Percentiles rank a stretch among this genome's conserved stretches.
Conservation (phyloP, 2,329 filamentous ascomycete genomes). For the Iodosphaeria phyllophila region DNA sequence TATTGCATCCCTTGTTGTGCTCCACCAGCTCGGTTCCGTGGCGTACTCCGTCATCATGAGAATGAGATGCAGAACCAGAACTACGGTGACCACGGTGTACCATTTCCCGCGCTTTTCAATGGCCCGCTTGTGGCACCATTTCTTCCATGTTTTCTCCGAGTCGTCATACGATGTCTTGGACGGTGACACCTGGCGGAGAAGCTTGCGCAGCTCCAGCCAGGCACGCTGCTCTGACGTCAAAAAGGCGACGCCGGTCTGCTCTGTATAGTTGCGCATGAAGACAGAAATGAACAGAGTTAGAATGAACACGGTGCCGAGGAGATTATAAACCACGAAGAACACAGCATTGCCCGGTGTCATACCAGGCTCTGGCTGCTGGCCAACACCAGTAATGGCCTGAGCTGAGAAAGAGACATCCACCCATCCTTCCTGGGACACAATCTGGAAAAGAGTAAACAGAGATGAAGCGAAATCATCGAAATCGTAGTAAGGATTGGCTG, state of each 20-base stretch:
- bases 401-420: constrained; percentile 75
- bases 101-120: constrained; percentile 87
- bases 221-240: constrained; percentile 90
- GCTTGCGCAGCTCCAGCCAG: constrained; percentile 86
- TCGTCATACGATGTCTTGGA: constrained; percentile 80
- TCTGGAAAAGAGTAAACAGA: constrained; percentile 93
- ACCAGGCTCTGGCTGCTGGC: constrained; percentile 51
- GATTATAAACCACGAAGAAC: constrained; percentile 93
- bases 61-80: constrained; percentile 67
- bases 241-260: constrained; percentile 93
- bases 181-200: constrained; percentile 80
- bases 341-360: constrained; percentile 68
- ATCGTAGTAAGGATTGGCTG: constrained; percentile 66
- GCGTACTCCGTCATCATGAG: constrained; percentile 77
- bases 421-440: constrained; percentile 98
- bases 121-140: constrained; percentile 88
- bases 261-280: constrained; percentile 99
- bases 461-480: constrained; percentile 93
- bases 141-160: constrained; percentile 59
- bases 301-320: constrained; percentile 89
- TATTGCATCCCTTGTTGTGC: constrained; percentile 52
- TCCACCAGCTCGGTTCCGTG: constrained; percentile 54
- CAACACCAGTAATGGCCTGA: constrained; percentile 62
- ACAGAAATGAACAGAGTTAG: constrained; percentile 95
- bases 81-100: constrained; percentile 64